Evolutionary conservation across 192 early-diverging fungal species (phyloP), one percentile per base, ranked within the genome.

Genomic region (Neocallimastix lanati): DNA sequence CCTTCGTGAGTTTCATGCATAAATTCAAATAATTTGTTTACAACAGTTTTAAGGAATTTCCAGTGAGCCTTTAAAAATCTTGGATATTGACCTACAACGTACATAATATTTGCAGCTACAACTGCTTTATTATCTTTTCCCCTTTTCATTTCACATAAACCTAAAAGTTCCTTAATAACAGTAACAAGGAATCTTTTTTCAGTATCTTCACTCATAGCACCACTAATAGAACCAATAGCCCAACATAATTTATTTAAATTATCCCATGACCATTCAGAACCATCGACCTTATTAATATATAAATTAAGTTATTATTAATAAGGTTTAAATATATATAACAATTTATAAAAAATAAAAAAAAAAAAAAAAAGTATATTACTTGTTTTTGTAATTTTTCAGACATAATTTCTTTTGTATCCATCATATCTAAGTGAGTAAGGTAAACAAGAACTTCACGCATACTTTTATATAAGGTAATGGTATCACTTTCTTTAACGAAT

Each of bases 51-150:
- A 84, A 99, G 90, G 89, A 99, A 99, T 87, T 97, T 97, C 98
- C 98, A 99, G 83, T 99, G 98, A 5, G 96, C 96, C 83, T 98
- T 99, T 81, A 99, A 89, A 89, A 99, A 99, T n/a, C 98, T 93
- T 77, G 98, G 98, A 83, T 99, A 99, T 87, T 99, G 98, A 25
- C 98, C 98, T n/a, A 99, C 98, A 81, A 97, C 95, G 83, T 99
- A 99, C 98, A 99, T 99, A 81, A 99, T 99, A 85, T 99, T 98
- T 35, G 96, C 95, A 0, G 98, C 98, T 27, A 98, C 96, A 29
- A 99, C 94, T 11, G 98, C 98, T 88, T 99, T 99, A 88, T 99
- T 99, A 82, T 98, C 98, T 88, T 99, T 99, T 80, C 98, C 98
- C 33, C 96, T 90, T 85, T 96, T 98, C 88, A 94, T 92, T 84